Conservation (phyloP, 2,329 filamentous ascomycete genomes). For the Penicillium sp. region DNA sequence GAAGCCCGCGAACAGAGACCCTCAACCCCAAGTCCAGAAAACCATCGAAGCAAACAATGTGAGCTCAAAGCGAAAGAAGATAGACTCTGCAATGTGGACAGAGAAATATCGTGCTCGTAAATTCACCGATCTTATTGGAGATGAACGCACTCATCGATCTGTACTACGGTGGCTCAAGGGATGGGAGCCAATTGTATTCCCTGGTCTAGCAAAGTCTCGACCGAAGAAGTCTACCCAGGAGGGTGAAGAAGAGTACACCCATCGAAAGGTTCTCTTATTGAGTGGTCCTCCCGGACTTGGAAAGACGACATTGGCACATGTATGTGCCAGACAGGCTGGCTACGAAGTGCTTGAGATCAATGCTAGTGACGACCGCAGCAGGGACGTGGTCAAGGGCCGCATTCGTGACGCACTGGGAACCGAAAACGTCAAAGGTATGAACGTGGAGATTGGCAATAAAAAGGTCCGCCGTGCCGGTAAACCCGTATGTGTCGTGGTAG, state of each 20-base stretch:
- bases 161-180: constrained; percentile 88
- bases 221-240: constrained; percentile 39
- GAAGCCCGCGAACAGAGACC: constrained; percentile 16
- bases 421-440: constrained; percentile 72
- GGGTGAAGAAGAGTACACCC: constrained; percentile 61
- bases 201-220: constrained; percentile 58
- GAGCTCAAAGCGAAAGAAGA: constrained; percentile 24
- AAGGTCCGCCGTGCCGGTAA: constrained; percentile 63
- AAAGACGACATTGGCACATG: constrained; percentile 92
- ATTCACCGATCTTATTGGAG: constrained; percentile 87
- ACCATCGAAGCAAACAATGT: constrained; percentile 27
- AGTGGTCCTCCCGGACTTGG: constrained; percentile 87
- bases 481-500: constrained; percentile 86
- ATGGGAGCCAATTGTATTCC: constrained; percentile 91
- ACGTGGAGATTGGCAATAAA: constrained; percentile 39
- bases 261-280: constrained; percentile 79
- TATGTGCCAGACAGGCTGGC: constrained; percentile 87
- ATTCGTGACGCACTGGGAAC: constrained; percentile 89
- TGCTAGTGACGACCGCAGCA: constrained; percentile 87
- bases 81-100: constrained; percentile 62
- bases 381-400: constrained; percentile 77
- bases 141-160: constrained; percentile 82
- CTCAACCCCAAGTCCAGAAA: constrained; percentile 19
- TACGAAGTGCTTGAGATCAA: constrained; percentile 98
- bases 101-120: constrained; percentile 91